These are phyloP conservation scores for Apiospora koreana DNA, from an alignment of 2,329 filamentous ascomycete species.

Conservation along the genomic window DNA sequence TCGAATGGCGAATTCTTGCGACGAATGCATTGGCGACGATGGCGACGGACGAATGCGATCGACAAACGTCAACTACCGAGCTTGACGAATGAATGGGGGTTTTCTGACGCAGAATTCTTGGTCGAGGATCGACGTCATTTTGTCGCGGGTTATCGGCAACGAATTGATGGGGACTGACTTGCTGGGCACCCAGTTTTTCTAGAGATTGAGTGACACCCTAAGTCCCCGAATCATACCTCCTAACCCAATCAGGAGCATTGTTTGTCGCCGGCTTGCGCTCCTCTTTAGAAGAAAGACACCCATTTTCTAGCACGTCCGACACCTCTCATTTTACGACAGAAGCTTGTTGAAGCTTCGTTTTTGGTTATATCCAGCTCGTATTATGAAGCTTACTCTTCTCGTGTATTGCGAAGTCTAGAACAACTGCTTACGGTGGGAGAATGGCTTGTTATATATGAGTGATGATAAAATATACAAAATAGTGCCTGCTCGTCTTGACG, in stretches of 20 bases:
- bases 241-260: neutral
- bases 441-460: no score
- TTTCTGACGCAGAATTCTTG: neutral
- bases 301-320: neutral
- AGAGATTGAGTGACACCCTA: conserved; percentile 5
- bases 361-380: no score
- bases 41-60: neutral
- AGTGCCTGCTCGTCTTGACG: no score
- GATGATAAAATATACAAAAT: no score
- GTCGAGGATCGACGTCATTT: neutral
- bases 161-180: neutral
- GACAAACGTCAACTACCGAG: neutral
- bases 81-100: neutral
- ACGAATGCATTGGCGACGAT: neutral
- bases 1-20: neutral
- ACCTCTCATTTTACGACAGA: no score
- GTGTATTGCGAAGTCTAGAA: no score
- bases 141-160: neutral
- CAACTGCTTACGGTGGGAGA: no score
- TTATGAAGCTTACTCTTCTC: no score
- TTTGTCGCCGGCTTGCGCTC: neutral
- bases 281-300: neutral
- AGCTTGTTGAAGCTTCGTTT: no score
- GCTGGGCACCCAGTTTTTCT: neutral
- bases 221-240: neutral